Evolutionary conservation across 1,139 yeast genomes (phyloP).

Genomic region (Oligophagozyma castellii): DNA sequence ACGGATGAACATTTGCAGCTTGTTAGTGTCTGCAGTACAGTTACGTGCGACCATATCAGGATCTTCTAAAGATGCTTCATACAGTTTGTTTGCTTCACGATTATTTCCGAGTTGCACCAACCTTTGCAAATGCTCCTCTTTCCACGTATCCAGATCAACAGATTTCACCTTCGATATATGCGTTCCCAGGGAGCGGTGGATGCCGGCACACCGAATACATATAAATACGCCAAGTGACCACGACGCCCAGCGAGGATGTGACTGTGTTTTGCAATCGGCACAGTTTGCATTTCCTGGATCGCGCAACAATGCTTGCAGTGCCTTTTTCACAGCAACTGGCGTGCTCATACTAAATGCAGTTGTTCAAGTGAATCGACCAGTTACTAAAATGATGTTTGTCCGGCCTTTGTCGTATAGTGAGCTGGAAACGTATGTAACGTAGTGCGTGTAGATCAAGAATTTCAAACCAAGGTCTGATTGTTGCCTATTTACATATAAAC

Average conservation of each 20-base stretch:
- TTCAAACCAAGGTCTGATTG: too few relatives aligned
- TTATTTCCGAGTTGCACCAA: slow-evolving; percentile 83
- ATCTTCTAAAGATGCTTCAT: slow-evolving; percentile 56
- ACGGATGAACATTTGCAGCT: slow-evolving; percentile 77
- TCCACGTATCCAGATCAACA: slow-evolving; percentile 93
- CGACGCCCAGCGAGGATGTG: slow-evolving; percentile 95
- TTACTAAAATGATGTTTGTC: too few relatives aligned
- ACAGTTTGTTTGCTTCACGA: slow-evolving; percentile 49
- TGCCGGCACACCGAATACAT: slow-evolving; percentile 89
- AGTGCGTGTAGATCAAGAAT: too few relatives aligned
- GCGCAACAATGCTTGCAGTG: slow-evolving; percentile 56
- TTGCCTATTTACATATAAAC: too few relatives aligned
- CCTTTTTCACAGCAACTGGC: slow-evolving; percentile 27
- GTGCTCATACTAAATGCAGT: slow-evolving; percentile 9
- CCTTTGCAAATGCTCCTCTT: slow-evolving; percentile 75
- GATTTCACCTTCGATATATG: slow-evolving; percentile 81
- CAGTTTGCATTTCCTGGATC: slow-evolving; percentile 68
- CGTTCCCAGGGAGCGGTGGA: slow-evolving; percentile 90
- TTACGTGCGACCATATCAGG: slow-evolving; percentile 42
- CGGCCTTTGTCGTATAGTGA: too few relatives aligned
- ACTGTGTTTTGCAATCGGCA: slow-evolving; percentile 81
- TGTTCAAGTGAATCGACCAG: too few relatives aligned
- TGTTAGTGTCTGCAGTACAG: slow-evolving; percentile 58
- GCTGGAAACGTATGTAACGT: too few relatives aligned
- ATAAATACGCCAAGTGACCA: slow-evolving; percentile 91